Evolutionary conservation across 805 yeast species (phyloP).

Genomic region (Candida taoyuanica): DNA sequence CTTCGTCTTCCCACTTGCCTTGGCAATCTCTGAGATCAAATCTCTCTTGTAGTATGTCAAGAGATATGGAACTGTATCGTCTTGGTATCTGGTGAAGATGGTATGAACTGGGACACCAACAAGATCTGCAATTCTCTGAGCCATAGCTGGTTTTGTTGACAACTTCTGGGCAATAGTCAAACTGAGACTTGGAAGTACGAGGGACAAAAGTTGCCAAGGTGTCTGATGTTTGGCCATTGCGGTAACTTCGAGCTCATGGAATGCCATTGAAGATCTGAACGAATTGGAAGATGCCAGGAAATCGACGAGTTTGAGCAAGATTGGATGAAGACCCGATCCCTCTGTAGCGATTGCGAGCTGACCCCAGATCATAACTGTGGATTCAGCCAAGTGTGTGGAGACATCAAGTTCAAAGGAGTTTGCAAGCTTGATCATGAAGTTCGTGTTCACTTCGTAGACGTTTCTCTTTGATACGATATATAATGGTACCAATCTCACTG

Average conservation of each 20-base stretch:
- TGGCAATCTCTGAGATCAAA: constrained; percentile 58
- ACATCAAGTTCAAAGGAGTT: constrained; percentile 38
- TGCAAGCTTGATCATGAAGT: constrained; percentile 38
- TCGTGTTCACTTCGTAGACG: constrained; percentile 40
- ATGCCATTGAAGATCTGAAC: constrained; percentile 64
- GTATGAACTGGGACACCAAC: constrained; percentile 57
- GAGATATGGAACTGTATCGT: constrained; percentile 72
- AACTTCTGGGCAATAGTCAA: constrained; percentile 54
- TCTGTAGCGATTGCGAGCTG: constrained; percentile 56
- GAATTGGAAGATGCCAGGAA: constrained; percentile 60
- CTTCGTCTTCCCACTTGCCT: constrained; percentile 38
- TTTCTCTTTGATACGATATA: constrained; percentile 38
- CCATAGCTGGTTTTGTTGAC: constrained; percentile 45
- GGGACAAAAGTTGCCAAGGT: constrained; percentile 76
- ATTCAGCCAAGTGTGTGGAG: constrained; percentile 47
- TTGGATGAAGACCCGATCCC: constrained; percentile 65
- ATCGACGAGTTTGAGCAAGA: constrained; percentile 61
- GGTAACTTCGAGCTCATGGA: constrained; percentile 54
- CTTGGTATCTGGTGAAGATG: constrained; percentile 64
- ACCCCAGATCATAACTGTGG: constrained; percentile 57
- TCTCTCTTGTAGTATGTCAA: constrained; percentile 62
- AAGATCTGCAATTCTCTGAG: constrained; percentile 57
- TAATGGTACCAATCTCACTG: constrained; percentile 50
- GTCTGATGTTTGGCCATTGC: constrained; percentile 55
- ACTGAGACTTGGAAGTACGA: constrained; percentile 71